Conservation (phyloP, 805 yeast genomes). For the Teunomyces barrocoloradensis region DNA sequence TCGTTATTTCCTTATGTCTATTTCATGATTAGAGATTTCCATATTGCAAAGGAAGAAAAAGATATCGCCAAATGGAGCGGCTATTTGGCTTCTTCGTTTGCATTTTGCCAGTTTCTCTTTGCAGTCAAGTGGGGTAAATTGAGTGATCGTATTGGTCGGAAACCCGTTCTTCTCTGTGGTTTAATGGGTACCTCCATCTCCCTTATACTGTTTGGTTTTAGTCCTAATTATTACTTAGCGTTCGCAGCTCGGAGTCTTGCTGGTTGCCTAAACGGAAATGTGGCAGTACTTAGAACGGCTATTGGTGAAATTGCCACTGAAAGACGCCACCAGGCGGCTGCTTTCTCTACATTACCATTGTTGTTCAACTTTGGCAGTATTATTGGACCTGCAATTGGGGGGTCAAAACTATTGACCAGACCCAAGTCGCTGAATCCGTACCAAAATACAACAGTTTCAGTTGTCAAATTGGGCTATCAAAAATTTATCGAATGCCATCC, state of each 20-base stretch:
- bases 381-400: conserved; percentile 33
- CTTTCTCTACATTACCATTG: conserved; percentile 30
- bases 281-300: conserved; percentile 31
- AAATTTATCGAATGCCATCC: conserved; percentile 30
- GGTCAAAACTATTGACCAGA: conserved; percentile 26
- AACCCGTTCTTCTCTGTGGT: conserved; percentile 24
- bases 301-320: conserved; percentile 33
- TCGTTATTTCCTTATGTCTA: conserved; percentile 13
- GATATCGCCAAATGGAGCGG: conserved; percentile 20
- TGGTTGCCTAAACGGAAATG: conserved; percentile 30
- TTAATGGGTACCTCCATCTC: conserved; percentile 25
- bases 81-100: conserved; percentile 21
- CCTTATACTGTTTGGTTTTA: conserved; percentile 27
- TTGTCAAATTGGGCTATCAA: conserved; percentile 18
- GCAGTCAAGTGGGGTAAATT: conserved; percentile 30
- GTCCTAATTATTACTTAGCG: conserved; percentile 27
- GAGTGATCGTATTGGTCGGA: conserved; percentile 29
- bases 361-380: conserved; percentile 31
- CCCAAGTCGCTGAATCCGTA: conserved; percentile 19
- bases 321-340: conserved; percentile 28
- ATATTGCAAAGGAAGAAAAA: conserved; percentile 16
- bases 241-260: conserved; percentile 25
- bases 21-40: conserved; percentile 22
- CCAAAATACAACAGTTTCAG: neutral
- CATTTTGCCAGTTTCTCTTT: conserved; percentile 21